These are phyloP conservation scores for Eucalyptus tenuipes DNA, from an alignment of 345 rosid genomes.

Conservation along the genomic window DNA sequence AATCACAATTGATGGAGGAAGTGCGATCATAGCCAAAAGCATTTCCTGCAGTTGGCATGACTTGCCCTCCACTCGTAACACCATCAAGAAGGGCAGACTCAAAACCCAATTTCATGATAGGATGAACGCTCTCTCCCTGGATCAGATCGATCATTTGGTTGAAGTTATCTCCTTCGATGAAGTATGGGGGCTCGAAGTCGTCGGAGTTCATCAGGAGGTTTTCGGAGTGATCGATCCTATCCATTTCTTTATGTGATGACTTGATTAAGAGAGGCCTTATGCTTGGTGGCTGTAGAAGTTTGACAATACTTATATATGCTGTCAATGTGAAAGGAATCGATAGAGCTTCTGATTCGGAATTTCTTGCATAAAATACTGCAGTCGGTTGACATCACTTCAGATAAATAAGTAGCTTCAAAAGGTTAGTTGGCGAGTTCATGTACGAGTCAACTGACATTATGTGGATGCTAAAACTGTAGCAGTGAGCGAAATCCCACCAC, in stretches of 20 bases:
- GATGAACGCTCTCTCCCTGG: constrained; percentile 30
- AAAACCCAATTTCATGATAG: constrained; percentile 1
- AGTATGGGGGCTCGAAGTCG: constrained; percentile 32
- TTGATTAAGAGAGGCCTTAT: neutral
- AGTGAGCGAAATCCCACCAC: neutral
- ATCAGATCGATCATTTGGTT: constrained; percentile 45
- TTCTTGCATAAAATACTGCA: neutral
- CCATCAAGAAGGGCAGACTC: constrained; percentile 20
- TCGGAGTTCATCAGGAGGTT: neutral
- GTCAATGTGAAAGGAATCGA: neutral
- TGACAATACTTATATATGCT: neutral
- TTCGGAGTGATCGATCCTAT: neutral
- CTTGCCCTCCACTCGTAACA: constrained; percentile 1
- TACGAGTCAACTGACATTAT: neutral
- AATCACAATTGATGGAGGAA: constrained; percentile 12
- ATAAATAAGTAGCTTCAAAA: neutral
- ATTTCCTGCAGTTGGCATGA: constrained; percentile 9
- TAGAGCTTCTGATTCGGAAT: neutral
- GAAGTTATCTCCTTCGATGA: constrained; percentile 39
- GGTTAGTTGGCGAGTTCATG: neutral
- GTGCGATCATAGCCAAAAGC: neutral
- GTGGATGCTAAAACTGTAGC: neutral
- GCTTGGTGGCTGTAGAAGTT: neutral
- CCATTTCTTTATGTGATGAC: neutral
- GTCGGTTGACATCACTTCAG: neutral